Conservation (phyloP, 768 basidiomycete species). For the Suillus cothurnatus region DNA sequence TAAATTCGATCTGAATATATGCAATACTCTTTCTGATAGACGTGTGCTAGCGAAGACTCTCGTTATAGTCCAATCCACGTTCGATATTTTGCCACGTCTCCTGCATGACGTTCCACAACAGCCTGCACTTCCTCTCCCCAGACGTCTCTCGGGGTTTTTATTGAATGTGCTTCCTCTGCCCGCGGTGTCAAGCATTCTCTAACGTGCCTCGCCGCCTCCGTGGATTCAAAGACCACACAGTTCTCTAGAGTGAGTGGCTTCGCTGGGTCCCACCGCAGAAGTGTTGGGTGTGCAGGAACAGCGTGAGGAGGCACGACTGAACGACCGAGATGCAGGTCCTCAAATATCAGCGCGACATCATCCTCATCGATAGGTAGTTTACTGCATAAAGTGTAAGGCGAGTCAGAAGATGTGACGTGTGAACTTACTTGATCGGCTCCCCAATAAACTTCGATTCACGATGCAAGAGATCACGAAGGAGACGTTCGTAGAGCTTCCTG, state of each 20-base stretch:
- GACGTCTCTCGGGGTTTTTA: constrained; percentile 49
- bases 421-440: constrained; percentile 57
- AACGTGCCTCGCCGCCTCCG: constrained; percentile 71
- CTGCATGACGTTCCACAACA: constrained; percentile 57
- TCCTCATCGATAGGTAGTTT: constrained; percentile 80
- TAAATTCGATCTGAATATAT: neutral
- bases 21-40: neutral
- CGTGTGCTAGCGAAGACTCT: neutral
- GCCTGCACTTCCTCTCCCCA: constrained; percentile 70
- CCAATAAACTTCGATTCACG: constrained; percentile 74
- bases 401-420: constrained; percentile 2
- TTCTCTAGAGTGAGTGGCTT: constrained; percentile 74
- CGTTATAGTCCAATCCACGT: constrained; percentile 48
- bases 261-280: constrained; percentile 80
- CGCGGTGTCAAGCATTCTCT: constrained; percentile 41
- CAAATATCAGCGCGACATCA: constrained; percentile 82
- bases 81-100: constrained; percentile 58
- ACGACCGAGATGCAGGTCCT: constrained; percentile 82
- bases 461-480: constrained; percentile 74
- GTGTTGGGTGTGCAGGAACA: constrained; percentile 69
- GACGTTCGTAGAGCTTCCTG: constrained; percentile 78
- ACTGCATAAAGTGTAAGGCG: constrained; percentile 38
- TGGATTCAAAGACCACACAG: constrained; percentile 79
- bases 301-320: constrained; percentile 78
- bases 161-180: constrained; percentile 7